phyloP scores from a whole-genome alignment of 2,329 filamentous ascomycete genomes.

The Coniochaeta prunicola region DNA sequence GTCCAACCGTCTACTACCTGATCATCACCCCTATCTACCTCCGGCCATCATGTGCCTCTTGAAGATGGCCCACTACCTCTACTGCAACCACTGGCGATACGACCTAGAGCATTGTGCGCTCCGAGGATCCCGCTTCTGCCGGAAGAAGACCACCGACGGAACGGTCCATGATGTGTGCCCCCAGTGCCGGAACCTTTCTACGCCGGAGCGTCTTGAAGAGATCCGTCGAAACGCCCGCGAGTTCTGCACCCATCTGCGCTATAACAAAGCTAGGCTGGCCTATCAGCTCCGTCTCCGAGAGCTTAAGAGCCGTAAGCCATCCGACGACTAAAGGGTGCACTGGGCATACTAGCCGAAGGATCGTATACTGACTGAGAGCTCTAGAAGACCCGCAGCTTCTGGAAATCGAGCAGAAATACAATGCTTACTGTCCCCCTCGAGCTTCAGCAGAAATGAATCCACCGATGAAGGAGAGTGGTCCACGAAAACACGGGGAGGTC shows the following conservation, averaged over 20 bases:
- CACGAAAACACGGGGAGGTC: too few species aligned
- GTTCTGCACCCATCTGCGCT: conserved; percentile 10
- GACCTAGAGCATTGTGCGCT: not conserved
- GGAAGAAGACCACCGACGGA: not conserved
- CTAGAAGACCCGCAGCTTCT: too few species aligned
- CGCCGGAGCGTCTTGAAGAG: not conserved
- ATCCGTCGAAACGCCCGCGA: not conserved
- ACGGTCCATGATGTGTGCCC: not conserved
- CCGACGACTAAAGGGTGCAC: not conserved
- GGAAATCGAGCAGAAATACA: too few species aligned
- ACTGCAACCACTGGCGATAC: not conserved
- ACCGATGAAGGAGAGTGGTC: too few species aligned
- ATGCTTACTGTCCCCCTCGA: too few species aligned
- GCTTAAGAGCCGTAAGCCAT: not conserved
- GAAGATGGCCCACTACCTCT: not conserved
- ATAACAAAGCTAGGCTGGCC: not conserved
- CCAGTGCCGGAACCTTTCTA: not conserved
- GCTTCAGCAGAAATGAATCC: too few species aligned
- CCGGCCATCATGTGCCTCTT: not conserved
- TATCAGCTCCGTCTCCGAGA: not conserved
- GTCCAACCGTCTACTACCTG: too few species aligned
- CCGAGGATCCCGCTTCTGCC: not conserved
- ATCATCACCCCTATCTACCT: not conserved
- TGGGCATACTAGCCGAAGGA: too few species aligned
- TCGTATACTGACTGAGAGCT: too few species aligned